Conservation (phyloP, 192 early-diverging fungal genomes). For the Backusella circina region DNA sequence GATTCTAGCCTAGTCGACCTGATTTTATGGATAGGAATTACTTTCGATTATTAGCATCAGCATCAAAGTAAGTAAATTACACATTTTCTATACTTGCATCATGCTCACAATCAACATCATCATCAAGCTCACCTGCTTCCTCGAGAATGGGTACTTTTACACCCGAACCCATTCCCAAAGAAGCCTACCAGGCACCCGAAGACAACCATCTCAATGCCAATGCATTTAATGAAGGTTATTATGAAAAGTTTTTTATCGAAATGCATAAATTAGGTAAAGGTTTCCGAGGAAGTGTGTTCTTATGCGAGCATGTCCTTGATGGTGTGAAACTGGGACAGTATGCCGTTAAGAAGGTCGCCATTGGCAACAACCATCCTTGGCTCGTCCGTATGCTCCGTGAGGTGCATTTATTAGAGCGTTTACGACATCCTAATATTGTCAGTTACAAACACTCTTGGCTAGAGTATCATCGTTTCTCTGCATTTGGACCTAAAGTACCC, state of each 20-base stretch:
- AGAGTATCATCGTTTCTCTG: slow-evolving; percentile 74
- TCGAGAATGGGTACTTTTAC: neutral
- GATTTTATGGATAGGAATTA: slow-evolving; percentile 53
- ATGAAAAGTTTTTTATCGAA: slow-evolving; percentile 89
- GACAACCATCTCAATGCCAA: slow-evolving; percentile 50
- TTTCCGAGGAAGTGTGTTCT: slow-evolving; percentile 84
- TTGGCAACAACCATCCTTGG: slow-evolving; percentile 90
- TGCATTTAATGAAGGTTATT: slow-evolving; percentile 95
- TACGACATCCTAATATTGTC: slow-evolving; percentile 90
- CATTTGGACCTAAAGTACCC: slow-evolving; percentile 83
- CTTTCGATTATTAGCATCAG: slow-evolving; percentile 49
- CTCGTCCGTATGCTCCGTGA: slow-evolving; percentile 90
- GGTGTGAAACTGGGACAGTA: slow-evolving; percentile 75
- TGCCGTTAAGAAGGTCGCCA: slow-evolving; percentile 92
- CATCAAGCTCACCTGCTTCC: slow-evolving; percentile 7
- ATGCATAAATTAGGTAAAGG: slow-evolving; percentile 86
- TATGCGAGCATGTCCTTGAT: slow-evolving; percentile 81
- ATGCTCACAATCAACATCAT: too few species aligned
- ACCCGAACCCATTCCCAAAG: slow-evolving; percentile 10
- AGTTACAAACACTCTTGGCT: slow-evolving; percentile 97
- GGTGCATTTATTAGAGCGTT: slow-evolving; percentile 85
- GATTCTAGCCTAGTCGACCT: slow-evolving; percentile 7
- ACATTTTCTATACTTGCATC: too few species aligned
- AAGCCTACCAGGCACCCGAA: neutral
- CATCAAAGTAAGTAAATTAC: slow-evolving; percentile 27